Evolutionary conservation across 371 early-diverging fungal genomes (phyloP), one percentile per base, ranked within the genome.

Genomic region (Amoeboaphelidium occidentale): DNA sequence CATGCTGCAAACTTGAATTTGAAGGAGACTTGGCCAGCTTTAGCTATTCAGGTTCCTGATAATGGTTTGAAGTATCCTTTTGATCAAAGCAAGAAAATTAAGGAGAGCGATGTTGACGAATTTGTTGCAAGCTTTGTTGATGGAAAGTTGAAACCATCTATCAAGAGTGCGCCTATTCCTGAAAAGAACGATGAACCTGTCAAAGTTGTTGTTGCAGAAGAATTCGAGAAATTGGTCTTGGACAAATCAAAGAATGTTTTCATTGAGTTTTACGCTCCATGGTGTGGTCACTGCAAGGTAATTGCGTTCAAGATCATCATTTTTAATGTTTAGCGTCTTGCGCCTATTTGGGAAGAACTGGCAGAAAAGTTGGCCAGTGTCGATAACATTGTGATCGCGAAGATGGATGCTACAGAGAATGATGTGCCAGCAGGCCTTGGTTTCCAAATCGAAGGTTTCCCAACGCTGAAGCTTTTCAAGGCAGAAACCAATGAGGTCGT

Each of bases 361-460:
- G 88, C 74, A 56, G 55, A 65, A 32, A 56, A 55, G 23, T n/a
- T 58, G 27, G 23, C 6, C 24, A 2, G 17, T 23, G 23, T 17
- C 43, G 23, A 21, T 24, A 10, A 46, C 14, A 53, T 67, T 47
- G 61, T 64, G 24, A 81, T 94, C 55, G 86, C 89, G 65, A 92
- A 92, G 75, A 72, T 92, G 76, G 92, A 92, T 57, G 88, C 78
- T 59, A 86, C 87, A 42, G 84, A 76, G 55, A 93, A 93, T 67
- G 96, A 94, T 54, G 57, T 93, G 42, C 91, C 94, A n/a, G 55
- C 70, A 23, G 63, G 60, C 51, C 10, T 93, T 49, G 44, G 44
- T 12, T 44, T 44, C 22, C 21, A 44, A 22, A 44, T 44, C 20
- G 55, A 72, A 56, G 92, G 90, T n/a, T 94, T 90, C 87, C 96